phyloP scores from a whole-genome alignment of 371 early-diverging fungal genomes.

The Choanephora cucurbitarum region DNA sequence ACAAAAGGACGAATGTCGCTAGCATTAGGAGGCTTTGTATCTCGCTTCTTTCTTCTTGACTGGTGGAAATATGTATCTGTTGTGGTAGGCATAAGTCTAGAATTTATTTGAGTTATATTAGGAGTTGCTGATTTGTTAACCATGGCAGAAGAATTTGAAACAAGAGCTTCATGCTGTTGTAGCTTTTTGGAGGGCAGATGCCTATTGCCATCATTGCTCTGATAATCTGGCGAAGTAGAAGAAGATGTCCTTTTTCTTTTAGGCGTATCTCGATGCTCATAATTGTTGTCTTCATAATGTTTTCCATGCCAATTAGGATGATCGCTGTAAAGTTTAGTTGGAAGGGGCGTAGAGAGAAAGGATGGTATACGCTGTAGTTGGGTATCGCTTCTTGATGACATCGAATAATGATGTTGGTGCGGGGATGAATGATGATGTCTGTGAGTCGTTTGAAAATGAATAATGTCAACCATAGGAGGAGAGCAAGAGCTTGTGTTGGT shows the following conservation, averaged over 20 bases:
- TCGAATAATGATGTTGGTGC: not conserved
- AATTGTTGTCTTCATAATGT: slow-evolving; percentile 20
- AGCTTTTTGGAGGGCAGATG: not conserved
- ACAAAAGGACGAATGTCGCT: slow-evolving; percentile 40
- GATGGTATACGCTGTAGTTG: slow-evolving; percentile 11
- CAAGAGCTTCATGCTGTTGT: slow-evolving; percentile 1
- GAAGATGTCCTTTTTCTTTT: slow-evolving; percentile 13
- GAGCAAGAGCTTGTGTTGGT: slow-evolving; percentile 4
- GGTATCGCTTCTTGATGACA: slow-evolving; percentile 9
- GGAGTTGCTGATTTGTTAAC: not conserved
- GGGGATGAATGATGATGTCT: not conserved
- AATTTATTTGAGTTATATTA: not conserved
- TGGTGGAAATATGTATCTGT: slow-evolving; percentile 41
- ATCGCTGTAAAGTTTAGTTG: slow-evolving; percentile 4
- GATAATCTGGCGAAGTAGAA: not conserved
- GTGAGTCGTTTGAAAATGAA: slow-evolving; percentile 1
- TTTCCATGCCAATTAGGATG: slow-evolving; percentile 28
- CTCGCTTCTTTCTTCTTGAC: slow-evolving; percentile 41
- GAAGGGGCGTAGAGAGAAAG: slow-evolving; percentile 7
- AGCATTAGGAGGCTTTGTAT: slow-evolving; percentile 44
- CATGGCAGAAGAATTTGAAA: not conserved
- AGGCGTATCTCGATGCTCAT: slow-evolving; percentile 11
- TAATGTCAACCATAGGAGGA: not conserved
- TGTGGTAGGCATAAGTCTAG: not conserved
- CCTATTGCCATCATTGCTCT: not conserved